Conservation (phyloP, 257 asterid genomes). For the Nicotiana knightiana region DNA sequence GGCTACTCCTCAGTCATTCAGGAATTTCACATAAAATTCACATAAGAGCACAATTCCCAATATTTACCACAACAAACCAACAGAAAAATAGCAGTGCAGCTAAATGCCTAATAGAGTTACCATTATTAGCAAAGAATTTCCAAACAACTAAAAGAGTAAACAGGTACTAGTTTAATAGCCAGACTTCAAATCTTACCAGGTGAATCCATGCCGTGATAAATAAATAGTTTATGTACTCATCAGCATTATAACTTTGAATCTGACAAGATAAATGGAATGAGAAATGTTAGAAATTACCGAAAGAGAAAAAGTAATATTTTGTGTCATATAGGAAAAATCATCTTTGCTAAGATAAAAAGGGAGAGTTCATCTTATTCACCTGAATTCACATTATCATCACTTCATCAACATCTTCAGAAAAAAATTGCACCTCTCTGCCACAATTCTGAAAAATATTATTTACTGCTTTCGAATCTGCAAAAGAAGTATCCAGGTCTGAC, state of each 20-base stretch:
- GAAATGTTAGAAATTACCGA: not conserved
- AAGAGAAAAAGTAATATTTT: not conserved
- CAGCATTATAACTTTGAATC: not conserved
- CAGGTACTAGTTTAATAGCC: not conserved
- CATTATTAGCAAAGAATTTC: not conserved
- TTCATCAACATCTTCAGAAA: not conserved
- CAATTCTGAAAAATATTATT: not conserved
- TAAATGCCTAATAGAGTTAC: not conserved
- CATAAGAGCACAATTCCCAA: not conserved
- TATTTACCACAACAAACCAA: not conserved
- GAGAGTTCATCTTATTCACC: not conserved
- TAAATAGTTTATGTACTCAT: not conserved
- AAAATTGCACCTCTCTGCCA: not conserved
- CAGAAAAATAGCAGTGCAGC: not conserved
- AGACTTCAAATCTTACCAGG: slow-evolving; percentile 6
- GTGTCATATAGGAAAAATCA: not conserved
- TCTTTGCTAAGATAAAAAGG: not conserved
- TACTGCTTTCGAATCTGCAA: not conserved
- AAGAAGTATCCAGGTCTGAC: not conserved
- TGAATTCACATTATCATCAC: not conserved
- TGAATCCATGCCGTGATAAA: not conserved
- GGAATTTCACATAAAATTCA: slow-evolving; percentile 2
- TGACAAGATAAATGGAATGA: not conserved
- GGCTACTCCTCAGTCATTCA: not conserved
- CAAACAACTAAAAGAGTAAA: not conserved